Evolutionary conservation across 129 eudicot species (phyloP).

Genomic region (Daucus carota): DNA sequence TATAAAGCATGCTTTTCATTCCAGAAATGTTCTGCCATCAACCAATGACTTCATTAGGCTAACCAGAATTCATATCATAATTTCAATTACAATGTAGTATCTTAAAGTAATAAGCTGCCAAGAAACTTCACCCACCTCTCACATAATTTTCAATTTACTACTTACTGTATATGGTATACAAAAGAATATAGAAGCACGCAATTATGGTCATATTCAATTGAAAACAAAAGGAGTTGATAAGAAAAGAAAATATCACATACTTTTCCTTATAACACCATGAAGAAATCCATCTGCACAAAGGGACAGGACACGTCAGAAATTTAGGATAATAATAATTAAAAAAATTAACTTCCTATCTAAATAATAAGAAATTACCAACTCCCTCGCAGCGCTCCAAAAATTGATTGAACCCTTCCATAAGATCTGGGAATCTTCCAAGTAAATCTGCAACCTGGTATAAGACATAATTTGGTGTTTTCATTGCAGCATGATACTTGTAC

Average conservation of each 20-base stretch:
- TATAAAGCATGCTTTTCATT: slow-evolving; percentile 69
- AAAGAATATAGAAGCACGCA: background rate
- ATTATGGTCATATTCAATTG: slow-evolving; percentile 4
- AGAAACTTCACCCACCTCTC: background rate
- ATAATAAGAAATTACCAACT: slow-evolving; percentile 60
- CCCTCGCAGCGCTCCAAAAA: slow-evolving; percentile 88
- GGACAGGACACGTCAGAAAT: slow-evolving; percentile 17
- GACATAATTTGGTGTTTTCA: background rate
- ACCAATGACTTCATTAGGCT: slow-evolving; percentile 11
- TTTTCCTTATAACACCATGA: slow-evolving; percentile 93
- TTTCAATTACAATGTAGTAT: background rate
- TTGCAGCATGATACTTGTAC: background rate
- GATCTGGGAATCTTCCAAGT: slow-evolving; percentile 88
- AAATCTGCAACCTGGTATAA: slow-evolving; percentile 80
- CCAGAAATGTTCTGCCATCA: slow-evolving; percentile 68
- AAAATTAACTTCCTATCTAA: background rate
- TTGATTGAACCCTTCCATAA: slow-evolving; percentile 91
- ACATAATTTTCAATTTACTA: too few relatives aligned
- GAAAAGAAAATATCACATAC: slow-evolving; percentile 32
- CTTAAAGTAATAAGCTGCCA: background rate
- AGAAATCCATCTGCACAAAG: slow-evolving; percentile 83
- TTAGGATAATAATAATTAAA: background rate
- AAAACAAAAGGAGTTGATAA: background rate
- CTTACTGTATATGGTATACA: background rate
- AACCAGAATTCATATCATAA: slow-evolving; percentile 9